phyloP scores from a whole-genome alignment of 2,329 filamentous ascomycete genomes.

The Mollisia scopiformis region DNA sequence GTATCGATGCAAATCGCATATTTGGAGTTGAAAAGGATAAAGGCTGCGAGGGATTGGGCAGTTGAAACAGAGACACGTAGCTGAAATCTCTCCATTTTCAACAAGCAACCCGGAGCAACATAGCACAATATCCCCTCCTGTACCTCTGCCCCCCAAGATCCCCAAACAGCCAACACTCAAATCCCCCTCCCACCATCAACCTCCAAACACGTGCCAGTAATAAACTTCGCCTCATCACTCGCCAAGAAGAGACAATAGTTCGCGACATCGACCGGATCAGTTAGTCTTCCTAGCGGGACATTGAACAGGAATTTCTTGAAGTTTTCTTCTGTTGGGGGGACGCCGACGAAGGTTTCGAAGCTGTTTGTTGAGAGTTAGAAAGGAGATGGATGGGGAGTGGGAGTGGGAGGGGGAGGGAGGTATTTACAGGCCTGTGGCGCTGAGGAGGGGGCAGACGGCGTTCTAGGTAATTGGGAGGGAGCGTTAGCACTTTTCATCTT shows the following conservation, averaged over 20 bases:
- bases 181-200: constrained; percentile 57
- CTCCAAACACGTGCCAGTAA: constrained; percentile 73
- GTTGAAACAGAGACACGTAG: too few relatives aligned
- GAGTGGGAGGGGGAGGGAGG: too few relatives aligned
- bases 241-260: constrained; percentile 72
- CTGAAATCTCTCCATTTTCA: too few relatives aligned
- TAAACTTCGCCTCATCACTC: constrained; percentile 71
- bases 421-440: constrained; percentile 60
- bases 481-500: too few relatives aligned
- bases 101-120: too few relatives aligned
- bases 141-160: not conserved
- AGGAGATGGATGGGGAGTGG: not conserved
- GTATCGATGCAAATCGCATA: too few relatives aligned
- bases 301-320: constrained; percentile 56
- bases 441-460: constrained; percentile 69
- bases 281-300: constrained; percentile 57
- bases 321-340: constrained; percentile 65
- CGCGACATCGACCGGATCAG: constrained; percentile 67
- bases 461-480: too few relatives aligned
- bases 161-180: constrained; percentile 16
- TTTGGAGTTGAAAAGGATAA: too few relatives aligned
- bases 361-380: constrained; percentile 14
- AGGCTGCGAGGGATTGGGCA: too few relatives aligned
- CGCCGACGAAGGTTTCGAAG: constrained; percentile 54
- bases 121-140: too few relatives aligned